Conservation (phyloP, 78 protist genomes). For the Planoprotostelium fungivorum region DNA sequence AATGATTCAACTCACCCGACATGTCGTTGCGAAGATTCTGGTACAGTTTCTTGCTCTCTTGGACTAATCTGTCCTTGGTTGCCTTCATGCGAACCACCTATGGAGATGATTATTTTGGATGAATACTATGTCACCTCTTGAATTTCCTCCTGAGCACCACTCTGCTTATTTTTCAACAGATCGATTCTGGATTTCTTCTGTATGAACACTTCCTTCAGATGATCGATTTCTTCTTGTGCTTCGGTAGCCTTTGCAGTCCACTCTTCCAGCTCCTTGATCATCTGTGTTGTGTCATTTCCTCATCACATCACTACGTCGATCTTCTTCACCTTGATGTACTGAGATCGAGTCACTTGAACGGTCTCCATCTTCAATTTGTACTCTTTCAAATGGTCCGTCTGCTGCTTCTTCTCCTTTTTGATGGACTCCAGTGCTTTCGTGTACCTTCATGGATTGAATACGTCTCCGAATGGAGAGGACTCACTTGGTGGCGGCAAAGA, state of each 20-base stretch:
- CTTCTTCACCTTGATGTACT: neutral
- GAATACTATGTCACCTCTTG: neutral
- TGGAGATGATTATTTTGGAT: neutral
- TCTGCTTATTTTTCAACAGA: neutral
- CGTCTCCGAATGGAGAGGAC: too few relatives aligned
- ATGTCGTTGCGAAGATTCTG: neutral
- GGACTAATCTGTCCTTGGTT: neutral
- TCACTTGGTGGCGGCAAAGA: conserved; percentile 83
- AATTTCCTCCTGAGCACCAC: neutral
- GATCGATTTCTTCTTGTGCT: neutral
- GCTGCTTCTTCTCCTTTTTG: conserved; percentile 36
- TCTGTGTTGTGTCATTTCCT: neutral
- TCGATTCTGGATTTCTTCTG: conserved; percentile 6
- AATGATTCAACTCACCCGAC: neutral
- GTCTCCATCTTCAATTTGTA: conserved; percentile 22
- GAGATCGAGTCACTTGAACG: conserved; percentile 6
- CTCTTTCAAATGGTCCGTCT: conserved; percentile 23
- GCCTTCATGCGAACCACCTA: neutral
- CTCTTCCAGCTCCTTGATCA: neutral
- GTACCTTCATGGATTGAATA: too few relatives aligned
- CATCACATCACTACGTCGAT: neutral
- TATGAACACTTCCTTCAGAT: neutral
- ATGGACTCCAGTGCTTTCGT: conserved; percentile 50
- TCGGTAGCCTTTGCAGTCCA: neutral
- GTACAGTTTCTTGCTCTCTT: neutral